Base-by-base conservation (phyloP, 805 yeast genomes). In the Metschnikowia koreensis region DNA sequence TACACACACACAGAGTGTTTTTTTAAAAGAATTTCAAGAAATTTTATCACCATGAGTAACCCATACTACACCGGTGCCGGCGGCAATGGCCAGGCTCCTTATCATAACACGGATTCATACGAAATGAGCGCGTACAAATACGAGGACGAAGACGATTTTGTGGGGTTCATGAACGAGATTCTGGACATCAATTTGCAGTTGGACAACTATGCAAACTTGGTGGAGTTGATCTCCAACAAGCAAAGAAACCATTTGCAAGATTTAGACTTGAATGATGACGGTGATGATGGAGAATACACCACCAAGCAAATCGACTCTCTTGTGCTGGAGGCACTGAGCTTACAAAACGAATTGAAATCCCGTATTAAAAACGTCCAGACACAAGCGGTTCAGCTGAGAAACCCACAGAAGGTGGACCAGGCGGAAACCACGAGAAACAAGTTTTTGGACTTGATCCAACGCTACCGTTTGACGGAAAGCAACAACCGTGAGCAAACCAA, bases 371-470 rank as follows among this genome's bases (percentile, higher is more conserved):
- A 79, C 55, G 84, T 89, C 48, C 96, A 89, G 70, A 80, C 84
- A 56, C 77, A 78, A 47, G 86, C 89, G 38, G 81, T 81, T 44
- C 79, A 77, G 47, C 62, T 68, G 49, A 62, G 63, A 41, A 97
- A 91, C 73, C 74, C 82, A 43, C 88, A 94, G 63, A 90, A 89
- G 70, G 83, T 83, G 65, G 89, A 88, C 55, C 98, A 94, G 75
- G 96, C 96, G 41, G 96, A 92, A 68, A 87, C 87, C 65, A 80
- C 87, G 50, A 87, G 96, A 76, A 84, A 83, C 64, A 84, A 87
- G 66, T 94, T 94, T 68, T 82, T 92, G 79, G 82, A 84, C 57
- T 80, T 87, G 52, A 93, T 94, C 66, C 94, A 90, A 70, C 90
- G 84, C 66, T 90, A 89, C 74, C 83, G 96, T 70, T 80, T 84